Percentiles rank a stretch among this genome's conserved stretches.
These are phyloP conservation scores for Tothia fuscella DNA, from an alignment of 2,329 filamentous ascomycete genomes.

Conservation along the genomic window DNA sequence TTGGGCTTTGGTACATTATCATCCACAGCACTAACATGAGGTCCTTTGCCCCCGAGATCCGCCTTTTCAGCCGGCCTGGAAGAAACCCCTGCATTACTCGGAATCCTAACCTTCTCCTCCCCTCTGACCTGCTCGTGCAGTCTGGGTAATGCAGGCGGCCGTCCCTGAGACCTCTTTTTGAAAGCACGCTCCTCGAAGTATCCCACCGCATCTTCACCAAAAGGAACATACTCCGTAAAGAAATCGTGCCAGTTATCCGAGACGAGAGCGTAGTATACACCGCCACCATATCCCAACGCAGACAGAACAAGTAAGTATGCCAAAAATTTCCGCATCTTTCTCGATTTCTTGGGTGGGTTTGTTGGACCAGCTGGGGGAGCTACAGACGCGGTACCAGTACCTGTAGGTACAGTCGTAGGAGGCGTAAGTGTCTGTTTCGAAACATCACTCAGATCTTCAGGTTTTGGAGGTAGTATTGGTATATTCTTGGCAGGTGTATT, in stretches of 20 bases:
- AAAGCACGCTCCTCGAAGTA: constrained; percentile 96
- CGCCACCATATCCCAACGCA: constrained; percentile 69
- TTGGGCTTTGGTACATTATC: constrained; percentile 37
- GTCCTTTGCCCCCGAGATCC: constrained; percentile 33
- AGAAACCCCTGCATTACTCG: constrained; percentile 66
- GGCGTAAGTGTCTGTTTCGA: constrained; percentile 1
- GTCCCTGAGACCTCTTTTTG: constrained; percentile 66
- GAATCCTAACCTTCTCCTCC: constrained; percentile 67
- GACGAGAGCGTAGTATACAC: constrained; percentile 83
- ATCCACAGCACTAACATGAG: constrained; percentile 50
- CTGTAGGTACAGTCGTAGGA: constrained; percentile 19
- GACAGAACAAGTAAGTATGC: constrained; percentile 66
- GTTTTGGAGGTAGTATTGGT: constrained; percentile 7
- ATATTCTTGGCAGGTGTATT: constrained; percentile 1
- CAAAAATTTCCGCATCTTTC: constrained; percentile 66
- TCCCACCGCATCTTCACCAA: constrained; percentile 84
- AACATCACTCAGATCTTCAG: background rate
- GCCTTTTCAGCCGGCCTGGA: constrained; percentile 19
- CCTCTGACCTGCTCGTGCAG: constrained; percentile 36
- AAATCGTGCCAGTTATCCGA: constrained; percentile 99
- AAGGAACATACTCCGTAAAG: constrained; percentile 94
- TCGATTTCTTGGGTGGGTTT: constrained; percentile 50
- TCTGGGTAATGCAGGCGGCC: constrained; percentile 29
- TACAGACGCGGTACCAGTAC: constrained; percentile 29
- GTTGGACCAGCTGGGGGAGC: constrained; percentile 29